These are phyloP conservation scores for Mycena galopus DNA, from an alignment of 768 basidiomycete species.

Conservation along the genomic window DNA sequence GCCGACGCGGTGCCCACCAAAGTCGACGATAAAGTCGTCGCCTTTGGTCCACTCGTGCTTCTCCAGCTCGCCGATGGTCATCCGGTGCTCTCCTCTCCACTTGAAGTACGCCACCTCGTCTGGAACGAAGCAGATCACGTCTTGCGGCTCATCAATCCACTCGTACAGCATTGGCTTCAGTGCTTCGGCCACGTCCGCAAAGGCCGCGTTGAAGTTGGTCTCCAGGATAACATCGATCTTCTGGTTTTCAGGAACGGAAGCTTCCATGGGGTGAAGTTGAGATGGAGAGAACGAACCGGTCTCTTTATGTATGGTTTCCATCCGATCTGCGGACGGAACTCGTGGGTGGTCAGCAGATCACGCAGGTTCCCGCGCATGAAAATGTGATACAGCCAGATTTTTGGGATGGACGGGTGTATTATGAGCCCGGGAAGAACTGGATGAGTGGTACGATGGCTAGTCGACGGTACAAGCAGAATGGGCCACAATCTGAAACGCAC, in stretches of 20 bases:
- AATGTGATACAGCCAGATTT: constrained; percentile 15
- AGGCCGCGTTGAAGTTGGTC: constrained; percentile 20
- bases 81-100: constrained; percentile 10
- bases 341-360: constrained; percentile 18
- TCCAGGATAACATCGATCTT: constrained; percentile 17
- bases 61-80: constrained; percentile 10
- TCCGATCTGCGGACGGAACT: constrained; percentile 16
- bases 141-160: constrained; percentile 16
- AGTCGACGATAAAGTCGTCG: constrained; percentile 17
- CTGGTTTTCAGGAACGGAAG: constrained; percentile 18
- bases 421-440: constrained; percentile 6
- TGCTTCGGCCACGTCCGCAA: too few relatives aligned
- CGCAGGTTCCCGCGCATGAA: constrained; percentile 11
- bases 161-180: constrained; percentile 14
- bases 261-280: constrained; percentile 5
- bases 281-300: constrained; percentile 15
- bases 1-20: constrained; percentile 17
- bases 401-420: constrained; percentile 12
- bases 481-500: neutral
- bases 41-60: constrained; percentile 17
- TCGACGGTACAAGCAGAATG: neutral
- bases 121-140: constrained; percentile 15
- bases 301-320: constrained; percentile 13
- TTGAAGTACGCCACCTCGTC: constrained; percentile 16
- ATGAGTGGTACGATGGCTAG: neutral